Base-by-base conservation (phyloP, 805 yeast genomes). In the Candida sithepensis region DNA sequence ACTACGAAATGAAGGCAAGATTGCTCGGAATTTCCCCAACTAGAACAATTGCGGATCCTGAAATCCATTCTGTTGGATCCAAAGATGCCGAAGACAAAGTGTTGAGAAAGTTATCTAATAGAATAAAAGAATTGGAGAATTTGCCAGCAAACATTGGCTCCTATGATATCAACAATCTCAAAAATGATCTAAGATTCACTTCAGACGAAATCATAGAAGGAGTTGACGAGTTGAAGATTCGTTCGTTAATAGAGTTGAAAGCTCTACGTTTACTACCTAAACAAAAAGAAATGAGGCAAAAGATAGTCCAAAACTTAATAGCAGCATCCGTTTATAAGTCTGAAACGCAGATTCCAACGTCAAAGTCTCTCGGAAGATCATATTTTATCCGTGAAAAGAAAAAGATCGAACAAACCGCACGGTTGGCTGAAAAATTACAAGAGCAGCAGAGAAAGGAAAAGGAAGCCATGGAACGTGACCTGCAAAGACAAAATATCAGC, bases 61-160 rank as follows among this genome's bases (percentile, higher is more conserved):
- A 64, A 14, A 54, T 67, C 28, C 74, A 72, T 21, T 62, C 77
- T 4, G 73, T 81, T 42, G 87, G 87, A 2, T 69, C 70, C 38
- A 62, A 67, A 28, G 66, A 70, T 44, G 68, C 76, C 5, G 94
- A 87, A 64, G 71, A 71, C 38, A 64, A 73, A 8, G 73, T 85
- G 12, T 66, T 77, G 4, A 64, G 73, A 20, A 81, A 81, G 50
- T 76, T 86, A 18, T 34, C 38, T 16, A 18, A 18, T 34, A 34
- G 38, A 71, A 78, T 6, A 72, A 73, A 43, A 74, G 92, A 83
- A 53, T 66, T 87, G 50, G 90, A 85, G 61, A 72, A 66, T 44
- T 58, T 86, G 14, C 94, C 95, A 2, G 78, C 86, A 3, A 85
- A 83, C 56, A 57, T 87, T 44, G 92, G 91, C 22, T 73, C 88